A percentile compares a stretch with the other conserved stretches of the same genome.
These are phyloP conservation scores for Hymenotorrendiella dingleyae DNA, from an alignment of 2,329 filamentous ascomycete genomes.

Conservation along the genomic window DNA sequence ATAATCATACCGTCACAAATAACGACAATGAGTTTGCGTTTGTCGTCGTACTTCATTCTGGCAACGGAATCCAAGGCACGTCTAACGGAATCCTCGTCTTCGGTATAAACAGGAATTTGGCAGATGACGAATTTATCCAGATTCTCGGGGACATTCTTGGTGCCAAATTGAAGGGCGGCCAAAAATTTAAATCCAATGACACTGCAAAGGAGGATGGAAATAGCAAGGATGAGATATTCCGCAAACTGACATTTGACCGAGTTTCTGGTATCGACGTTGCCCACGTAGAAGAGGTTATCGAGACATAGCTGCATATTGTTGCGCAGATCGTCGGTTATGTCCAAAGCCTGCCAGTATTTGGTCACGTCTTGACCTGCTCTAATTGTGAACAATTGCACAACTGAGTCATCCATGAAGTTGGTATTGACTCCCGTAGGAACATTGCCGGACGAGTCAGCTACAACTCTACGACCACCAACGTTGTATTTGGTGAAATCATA, in stretches of 20 bases:
- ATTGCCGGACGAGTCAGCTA: slow-evolving; percentile 40
- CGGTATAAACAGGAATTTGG: slow-evolving; percentile 95
- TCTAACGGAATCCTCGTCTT: slow-evolving; percentile 94
- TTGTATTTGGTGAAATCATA: slow-evolving; percentile 89
- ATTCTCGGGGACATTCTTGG: slow-evolving; percentile 88
- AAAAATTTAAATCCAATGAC: slow-evolving; percentile 96
- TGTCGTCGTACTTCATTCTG: slow-evolving; percentile 95
- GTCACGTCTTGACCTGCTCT: slow-evolving; percentile 74
- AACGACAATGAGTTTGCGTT: slow-evolving; percentile 88
- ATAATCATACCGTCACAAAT: slow-evolving; percentile 99
- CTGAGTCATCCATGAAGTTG: slow-evolving; percentile 74
- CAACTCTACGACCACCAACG: slow-evolving; percentile 63
- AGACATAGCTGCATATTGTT: slow-evolving; percentile 73
- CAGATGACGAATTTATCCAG: slow-evolving; percentile 98
- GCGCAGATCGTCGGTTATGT: slow-evolving; percentile 50
- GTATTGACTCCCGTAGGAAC: slow-evolving; percentile 45
- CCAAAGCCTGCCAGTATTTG: slow-evolving; percentile 72
- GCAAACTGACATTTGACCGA: slow-evolving; percentile 81
- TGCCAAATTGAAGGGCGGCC: slow-evolving; percentile 88
- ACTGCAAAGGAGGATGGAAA: slow-evolving; percentile 71
- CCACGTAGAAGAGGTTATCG: slow-evolving; percentile 92
- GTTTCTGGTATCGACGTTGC: slow-evolving; percentile 84
- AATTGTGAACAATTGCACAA: slow-evolving; percentile 71
- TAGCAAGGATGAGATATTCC: slow-evolving; percentile 79
- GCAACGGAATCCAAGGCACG: slow-evolving; percentile 96